Evolutionary conservation across 345 rosid species (phyloP).

Genomic region (sweet orange (Citrus sinensis)): DVS_A1.0 CM039165.1:34179501-34180000

Average conservation of each 20-base stretch:
- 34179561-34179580: conserved; percentile 96
- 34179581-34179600: conserved; percentile 97
- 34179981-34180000: not conserved
- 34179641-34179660: conserved; percentile 1
- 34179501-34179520: conserved; percentile 96
- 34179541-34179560: conserved; percentile 97
- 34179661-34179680: not conserved
- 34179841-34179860: conserved; percentile 86
- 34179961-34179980: not conserved
- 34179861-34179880: conserved; percentile 59
- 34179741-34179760: conserved; percentile 85
- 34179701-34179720: not conserved
- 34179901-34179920: conserved; percentile 89
- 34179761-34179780: conserved; percentile 87
- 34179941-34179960: not conserved
- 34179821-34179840: conserved; percentile 72
- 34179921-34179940: conserved; percentile 58
- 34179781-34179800: conserved; percentile 94
- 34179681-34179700: not conserved
- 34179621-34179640: conserved; percentile 59
- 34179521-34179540: conserved; percentile 99
- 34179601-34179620: conserved; percentile 99
- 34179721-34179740: conserved; percentile 62
- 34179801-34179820: conserved; percentile 94
- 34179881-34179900: conserved; percentile 80